Evolutionary conservation across 305 asterid species (phyloP), one percentile per base, ranked within the genome.

Genomic region (Rubia tinctorum): DNA sequence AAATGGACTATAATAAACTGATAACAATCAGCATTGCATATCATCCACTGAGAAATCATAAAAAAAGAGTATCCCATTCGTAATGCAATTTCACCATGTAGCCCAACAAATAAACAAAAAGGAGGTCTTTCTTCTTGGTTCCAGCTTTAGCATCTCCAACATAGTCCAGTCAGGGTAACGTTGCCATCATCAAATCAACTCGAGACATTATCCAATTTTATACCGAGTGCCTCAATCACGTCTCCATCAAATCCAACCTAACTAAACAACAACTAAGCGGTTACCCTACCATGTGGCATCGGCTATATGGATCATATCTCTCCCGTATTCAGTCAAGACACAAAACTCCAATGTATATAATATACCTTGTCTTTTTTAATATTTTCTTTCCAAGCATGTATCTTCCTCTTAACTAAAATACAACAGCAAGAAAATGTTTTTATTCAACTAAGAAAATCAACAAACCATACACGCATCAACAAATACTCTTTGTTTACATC

Each of bases 51-150:
- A 27, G 40, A 49, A 34, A 63, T 40, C 66, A 49, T 5, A 17
- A 51, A 20, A 45, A 61, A 6, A 27, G 18, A 66, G 55, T 10
- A 10, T 25, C 4, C 40, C 0, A 66, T 9, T 39, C 43, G 14
- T 40, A 55, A 14, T 30, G 40, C 11, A 43, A 42, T 49, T 55
- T 62, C 37, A 56, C 5, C 25, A 66, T 27, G n/a, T 2, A 40
- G 22, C 12, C 30, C 55, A 42, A 40, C 12, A 25, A 56, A 66
- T 23, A 22, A 59, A 58, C 17, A 44, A 42, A 7, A 18, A 27
- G 22, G 17, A 55, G 13, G n/a, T 53, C 39, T 66, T 42, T 66
- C 27, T 64, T 49, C 45, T 67, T 64, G 25, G n/a, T 20, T 73
- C 47, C 20, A 30, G 18, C 25, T 49, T 17, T 22, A 34, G 23